phyloP scores from a whole-genome alignment of 2,329 filamentous ascomycete genomes.

The Sclerotinia spermophila region DNA sequence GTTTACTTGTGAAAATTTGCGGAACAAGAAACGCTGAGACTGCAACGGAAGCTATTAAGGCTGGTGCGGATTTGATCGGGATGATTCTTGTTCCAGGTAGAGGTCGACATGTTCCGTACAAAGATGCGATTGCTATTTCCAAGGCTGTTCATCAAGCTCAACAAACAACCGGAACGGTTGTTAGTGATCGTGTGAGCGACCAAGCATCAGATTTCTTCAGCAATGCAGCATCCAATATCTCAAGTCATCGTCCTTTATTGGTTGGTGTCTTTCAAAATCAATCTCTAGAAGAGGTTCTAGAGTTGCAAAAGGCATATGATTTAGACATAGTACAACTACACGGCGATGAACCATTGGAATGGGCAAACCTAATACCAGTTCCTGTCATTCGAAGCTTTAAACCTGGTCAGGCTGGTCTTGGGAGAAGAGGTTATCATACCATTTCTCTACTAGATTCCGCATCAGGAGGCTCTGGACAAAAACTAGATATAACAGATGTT shows the following conservation, averaged over 20 bases:
- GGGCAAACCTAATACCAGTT: slow-evolving; percentile 83
- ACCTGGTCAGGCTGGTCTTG: slow-evolving; percentile 60
- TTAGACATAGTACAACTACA: slow-evolving; percentile 93
- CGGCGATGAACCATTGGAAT: slow-evolving; percentile 87
- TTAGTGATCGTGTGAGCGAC: slow-evolving; percentile 30
- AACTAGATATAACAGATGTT: slow-evolving; percentile 69
- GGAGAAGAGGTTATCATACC: slow-evolving; percentile 73
- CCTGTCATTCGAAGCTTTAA: slow-evolving; percentile 86
- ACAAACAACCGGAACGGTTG: slow-evolving; percentile 28
- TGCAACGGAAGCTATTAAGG: slow-evolving; percentile 74
- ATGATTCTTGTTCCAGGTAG: slow-evolving; percentile 85
- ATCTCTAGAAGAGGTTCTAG: slow-evolving; percentile 74
- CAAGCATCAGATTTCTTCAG: slow-evolving; percentile 67
- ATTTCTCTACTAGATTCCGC: slow-evolving; percentile 85
- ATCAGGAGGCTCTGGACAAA: slow-evolving; percentile 73
- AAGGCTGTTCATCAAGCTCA: slow-evolving; percentile 60
- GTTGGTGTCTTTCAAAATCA: slow-evolving; percentile 96
- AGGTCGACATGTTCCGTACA: slow-evolving; percentile 74
- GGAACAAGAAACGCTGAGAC: slow-evolving; percentile 82
- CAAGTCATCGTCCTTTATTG: slow-evolving; percentile 63
- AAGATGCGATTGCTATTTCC: slow-evolving; percentile 78
- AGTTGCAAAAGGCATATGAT: slow-evolving; percentile 69
- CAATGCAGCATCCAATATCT: slow-evolving; percentile 46
- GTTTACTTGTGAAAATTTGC: slow-evolving; percentile 86
- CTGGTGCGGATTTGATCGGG: slow-evolving; percentile 87